Evolutionary conservation across 768 basidiomycete genomes (phyloP).

Genomic region (Omphalotus guepiniiformis): DNA sequence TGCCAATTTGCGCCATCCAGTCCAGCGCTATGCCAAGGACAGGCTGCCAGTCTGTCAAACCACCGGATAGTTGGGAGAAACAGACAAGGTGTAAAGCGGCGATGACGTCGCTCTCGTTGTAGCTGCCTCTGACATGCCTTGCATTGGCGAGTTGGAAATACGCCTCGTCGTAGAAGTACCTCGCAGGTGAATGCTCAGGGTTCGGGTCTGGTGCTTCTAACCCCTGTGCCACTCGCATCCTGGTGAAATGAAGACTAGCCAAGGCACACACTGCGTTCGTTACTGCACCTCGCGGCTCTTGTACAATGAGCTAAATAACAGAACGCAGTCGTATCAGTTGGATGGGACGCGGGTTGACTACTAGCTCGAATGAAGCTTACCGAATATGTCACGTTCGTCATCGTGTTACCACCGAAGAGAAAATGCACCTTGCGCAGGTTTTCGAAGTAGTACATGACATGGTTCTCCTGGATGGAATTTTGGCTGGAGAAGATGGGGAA

Average conservation of each 20-base stretch:
- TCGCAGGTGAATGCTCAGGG: conserved; percentile 53
- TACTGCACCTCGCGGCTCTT: conserved; percentile 67
- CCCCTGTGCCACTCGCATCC: conserved; percentile 59
- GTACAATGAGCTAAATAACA: conserved; percentile 36
- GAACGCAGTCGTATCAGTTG: not conserved
- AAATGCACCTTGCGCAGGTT: conserved; percentile 65
- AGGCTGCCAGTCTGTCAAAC: conserved; percentile 63
- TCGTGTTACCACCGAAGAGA: conserved; percentile 56
- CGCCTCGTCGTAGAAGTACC: conserved; percentile 68
- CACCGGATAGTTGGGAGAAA: conserved; percentile 69
- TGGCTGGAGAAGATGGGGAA: conserved; percentile 30
- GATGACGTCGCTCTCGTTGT: conserved; percentile 67
- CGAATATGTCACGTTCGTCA: conserved; percentile 61
- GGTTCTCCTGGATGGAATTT: conserved; percentile 45
- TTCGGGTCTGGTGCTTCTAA: conserved; percentile 49
- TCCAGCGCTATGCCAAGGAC: conserved; percentile 70
- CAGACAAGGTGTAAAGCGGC: conserved; percentile 76
- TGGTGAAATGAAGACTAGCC: conserved; percentile 63
- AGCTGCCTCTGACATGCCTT: conserved; percentile 48
- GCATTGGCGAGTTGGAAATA: conserved; percentile 53
- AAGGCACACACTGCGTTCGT: conserved; percentile 75
- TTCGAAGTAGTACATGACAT: conserved; percentile 73
- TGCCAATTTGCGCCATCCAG: conserved; percentile 68
- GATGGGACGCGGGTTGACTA: not conserved
- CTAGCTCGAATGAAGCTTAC: conserved; percentile 37